phyloP scores from a whole-genome alignment of 768 basidiomycete species.

The Kwoniella botswanensis region DNA sequence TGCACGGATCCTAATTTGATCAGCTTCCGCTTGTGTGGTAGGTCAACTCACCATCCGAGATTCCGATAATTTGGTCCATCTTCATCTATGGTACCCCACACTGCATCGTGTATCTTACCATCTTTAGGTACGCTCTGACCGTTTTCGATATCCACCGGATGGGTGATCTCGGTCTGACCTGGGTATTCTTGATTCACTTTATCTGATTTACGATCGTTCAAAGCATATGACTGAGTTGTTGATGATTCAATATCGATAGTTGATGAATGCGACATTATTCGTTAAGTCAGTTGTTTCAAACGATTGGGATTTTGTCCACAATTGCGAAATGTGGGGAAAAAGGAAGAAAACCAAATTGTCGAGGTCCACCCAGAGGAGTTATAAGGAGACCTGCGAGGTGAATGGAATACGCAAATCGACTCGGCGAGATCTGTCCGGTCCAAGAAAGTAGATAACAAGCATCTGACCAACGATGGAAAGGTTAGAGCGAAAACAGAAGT shows the following conservation, averaged over 20 bases:
- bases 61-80: slow-evolving; percentile 37
- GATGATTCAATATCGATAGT: slow-evolving; percentile 4
- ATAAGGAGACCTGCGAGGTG: background rate
- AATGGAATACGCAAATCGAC: background rate
- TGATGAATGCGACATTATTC: background rate
- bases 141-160: slow-evolving; percentile 17
- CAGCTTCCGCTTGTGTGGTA: background rate
- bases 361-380: background rate
- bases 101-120: slow-evolving; percentile 34
- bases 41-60: slow-evolving; percentile 29
- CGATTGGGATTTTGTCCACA: background rate
- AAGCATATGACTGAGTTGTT: background rate
- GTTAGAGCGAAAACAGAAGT: background rate
- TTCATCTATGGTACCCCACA: slow-evolving; percentile 37
- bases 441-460: background rate
- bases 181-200: slow-evolving; percentile 12
- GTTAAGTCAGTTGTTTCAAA: background rate
- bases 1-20: slow-evolving; percentile 31
- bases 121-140: background rate
- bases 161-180: slow-evolving; percentile 11
- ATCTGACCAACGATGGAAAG: background rate
- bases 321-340: background rate
- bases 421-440: background rate
- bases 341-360: background rate
- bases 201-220: slow-evolving; percentile 13